Percentiles rank a stretch among this genome's conserved stretches.
phyloP scores from a whole-genome alignment of 345 rosid species.

The Salix udensis region DNA sequence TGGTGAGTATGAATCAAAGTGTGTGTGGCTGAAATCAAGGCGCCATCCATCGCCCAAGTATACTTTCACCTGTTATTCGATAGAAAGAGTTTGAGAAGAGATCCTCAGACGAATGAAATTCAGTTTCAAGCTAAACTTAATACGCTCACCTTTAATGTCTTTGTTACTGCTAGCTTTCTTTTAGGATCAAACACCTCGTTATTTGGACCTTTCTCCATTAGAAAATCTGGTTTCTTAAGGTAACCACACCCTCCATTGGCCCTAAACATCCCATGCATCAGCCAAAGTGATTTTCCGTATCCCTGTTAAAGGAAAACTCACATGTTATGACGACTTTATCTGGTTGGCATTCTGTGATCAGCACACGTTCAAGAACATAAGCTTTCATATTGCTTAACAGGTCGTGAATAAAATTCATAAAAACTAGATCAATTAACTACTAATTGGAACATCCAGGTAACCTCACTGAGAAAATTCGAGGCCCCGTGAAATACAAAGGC shows the following conservation, averaged over 20 bases:
- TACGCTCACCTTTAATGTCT: conserved; percentile 42
- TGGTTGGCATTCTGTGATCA: not conserved
- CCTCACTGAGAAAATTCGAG: not conserved
- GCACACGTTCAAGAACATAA: not conserved
- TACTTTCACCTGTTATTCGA: conserved; percentile 43
- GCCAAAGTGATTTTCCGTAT: conserved; percentile 65
- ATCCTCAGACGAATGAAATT: not conserved
- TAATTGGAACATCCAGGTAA: not conserved
- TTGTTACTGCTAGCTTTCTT: conserved; percentile 36
- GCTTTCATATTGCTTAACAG: not conserved
- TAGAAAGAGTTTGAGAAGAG: not conserved
- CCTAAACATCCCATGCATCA: conserved; percentile 80
- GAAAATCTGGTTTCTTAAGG: conserved; percentile 61
- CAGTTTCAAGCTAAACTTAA: not conserved
- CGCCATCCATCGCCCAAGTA: conserved; percentile 77
- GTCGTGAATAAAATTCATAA: not conserved
- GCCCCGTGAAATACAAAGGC: not conserved
- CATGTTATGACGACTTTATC: not conserved
- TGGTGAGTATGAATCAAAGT: conserved; percentile 53
- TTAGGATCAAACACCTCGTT: conserved; percentile 46
- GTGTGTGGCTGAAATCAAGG: conserved; percentile 40
- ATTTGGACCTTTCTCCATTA: conserved; percentile 32
- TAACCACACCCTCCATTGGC: conserved; percentile 72
- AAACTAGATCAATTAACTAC: not conserved
- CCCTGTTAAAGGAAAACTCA: conserved; percentile 35